Percentiles rank a stretch among this genome's conserved stretches.
Conservation (phyloP, 139 green algal species). For the Limnomonas spitsbergensis region DNA sequence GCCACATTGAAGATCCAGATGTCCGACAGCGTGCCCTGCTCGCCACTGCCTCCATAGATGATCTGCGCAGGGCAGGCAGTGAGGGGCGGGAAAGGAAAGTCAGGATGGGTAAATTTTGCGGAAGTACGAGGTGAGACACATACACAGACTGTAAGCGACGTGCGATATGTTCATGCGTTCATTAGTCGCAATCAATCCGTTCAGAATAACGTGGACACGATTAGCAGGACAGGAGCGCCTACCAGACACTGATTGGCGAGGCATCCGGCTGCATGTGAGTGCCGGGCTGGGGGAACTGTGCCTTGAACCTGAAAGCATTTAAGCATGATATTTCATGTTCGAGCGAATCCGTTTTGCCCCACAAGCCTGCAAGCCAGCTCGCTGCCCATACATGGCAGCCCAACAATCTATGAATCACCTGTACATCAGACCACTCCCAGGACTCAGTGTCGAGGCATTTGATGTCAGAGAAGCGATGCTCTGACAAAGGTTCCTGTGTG, state of each 20-base stretch:
- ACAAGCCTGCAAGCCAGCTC: background rate
- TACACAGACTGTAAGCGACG: background rate
- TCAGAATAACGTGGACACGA: too few species aligned
- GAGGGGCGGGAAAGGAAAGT: background rate
- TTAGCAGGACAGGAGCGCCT: too few species aligned
- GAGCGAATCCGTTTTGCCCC: background rate
- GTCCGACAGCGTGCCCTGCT: constrained; percentile 52
- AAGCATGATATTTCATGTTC: background rate
- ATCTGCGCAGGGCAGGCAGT: constrained; percentile 32
- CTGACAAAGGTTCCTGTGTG: constrained; percentile 44
- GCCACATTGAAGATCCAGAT: constrained; percentile 61
- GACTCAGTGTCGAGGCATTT: constrained; percentile 45
- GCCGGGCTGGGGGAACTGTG: constrained; percentile 37
- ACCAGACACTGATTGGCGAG: constrained; percentile 45
- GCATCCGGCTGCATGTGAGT: constrained; percentile 53
- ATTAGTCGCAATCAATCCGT: too few species aligned
- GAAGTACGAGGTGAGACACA: too few species aligned
- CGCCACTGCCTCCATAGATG: constrained; percentile 63
- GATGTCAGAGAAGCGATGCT: constrained; percentile 49
- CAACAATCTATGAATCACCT: too few species aligned
- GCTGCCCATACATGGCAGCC: background rate
- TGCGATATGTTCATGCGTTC: too few species aligned
- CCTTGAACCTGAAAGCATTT: constrained; percentile 20
- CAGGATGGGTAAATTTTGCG: too few species aligned
- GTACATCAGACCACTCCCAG: constrained; percentile 43